Base-by-base conservation (phyloP, 2,329 filamentous ascomycete species). In the Fusarium guadeloupense region DNA sequence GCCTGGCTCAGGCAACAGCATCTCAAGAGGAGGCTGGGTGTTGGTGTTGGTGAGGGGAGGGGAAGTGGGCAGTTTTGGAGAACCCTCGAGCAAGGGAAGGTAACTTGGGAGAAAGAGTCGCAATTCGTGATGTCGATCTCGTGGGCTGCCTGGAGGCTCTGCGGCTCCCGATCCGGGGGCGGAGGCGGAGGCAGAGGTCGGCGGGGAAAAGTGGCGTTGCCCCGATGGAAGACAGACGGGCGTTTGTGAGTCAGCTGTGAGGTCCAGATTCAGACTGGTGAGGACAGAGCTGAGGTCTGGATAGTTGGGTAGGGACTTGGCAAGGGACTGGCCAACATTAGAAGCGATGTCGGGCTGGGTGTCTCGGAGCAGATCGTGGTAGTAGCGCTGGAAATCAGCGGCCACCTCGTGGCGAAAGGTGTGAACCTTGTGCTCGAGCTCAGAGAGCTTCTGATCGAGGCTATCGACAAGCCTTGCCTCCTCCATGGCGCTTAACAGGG, bases 41-140 rank as follows among this genome's bases (percentile, higher is more conserved):
- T 50, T 52, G 49, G 61, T 39, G 53, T 50, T 52, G 49, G 67
- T 49, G 34, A 64, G 43, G 31, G 60, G 61, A 49, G 67, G 49
- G 23, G 63, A 56, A 31, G 23, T 41, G 33, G 69, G 68, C 38
- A 66, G 59, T 50, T 60, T 55, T 41, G 69, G 67, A 53, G 70
- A 69, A 59, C 78, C 78, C 63, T 87, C 86, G 49, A 89, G 80
- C 50, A 89, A 76, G 38, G 86, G 85, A 50, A 89, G 79, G 68
- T 84, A 89, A 59, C 76, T 82, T 23, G 86, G 86, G 30, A 83
- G 88, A 69, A 89, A 89, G 55, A 89, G 74, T 58, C 86, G 81
- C 62, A 89, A 83, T 64, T 88, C 85, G 69, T 77, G 76, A 64
- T 88, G 85, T 56, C 83, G 81, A 54, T 83, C 82, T 74, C 82